Conservation (phyloP, 345 rosid species). For the Lepidium aucheri region DNA sequence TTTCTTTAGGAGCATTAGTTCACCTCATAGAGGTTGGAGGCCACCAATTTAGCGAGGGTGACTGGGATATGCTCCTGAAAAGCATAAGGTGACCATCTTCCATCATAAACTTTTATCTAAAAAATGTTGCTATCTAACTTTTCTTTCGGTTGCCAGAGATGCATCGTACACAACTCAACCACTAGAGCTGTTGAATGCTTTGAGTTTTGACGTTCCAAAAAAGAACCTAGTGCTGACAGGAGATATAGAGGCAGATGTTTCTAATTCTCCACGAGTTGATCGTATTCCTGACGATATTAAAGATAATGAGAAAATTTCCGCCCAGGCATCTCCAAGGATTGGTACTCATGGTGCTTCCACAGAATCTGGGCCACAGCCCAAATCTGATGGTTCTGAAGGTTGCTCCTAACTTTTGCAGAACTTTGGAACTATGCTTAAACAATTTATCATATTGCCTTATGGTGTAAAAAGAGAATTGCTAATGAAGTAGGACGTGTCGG, state of each 20-base stretch:
- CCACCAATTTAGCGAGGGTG: constrained; percentile 87
- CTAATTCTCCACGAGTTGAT: constrained; percentile 34
- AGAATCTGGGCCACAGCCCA: constrained; percentile 31
- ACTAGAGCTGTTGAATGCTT: constrained; percentile 81
- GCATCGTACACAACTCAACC: constrained; percentile 98
- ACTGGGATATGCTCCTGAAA: constrained; percentile 95
- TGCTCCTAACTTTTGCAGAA: not conserved
- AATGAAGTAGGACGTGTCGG: not conserved
- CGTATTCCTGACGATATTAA: constrained; percentile 27
- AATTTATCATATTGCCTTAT: not conserved
- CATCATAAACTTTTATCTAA: not conserved
- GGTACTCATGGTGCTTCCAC: constrained; percentile 29
- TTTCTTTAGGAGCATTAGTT: constrained; percentile 87
- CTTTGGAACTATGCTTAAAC: not conserved
- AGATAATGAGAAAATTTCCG: constrained; percentile 30
- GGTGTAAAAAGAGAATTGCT: not conserved
- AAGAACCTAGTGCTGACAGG: constrained; percentile 29
- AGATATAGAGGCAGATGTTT: constrained; percentile 36
- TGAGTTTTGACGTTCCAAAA: constrained; percentile 49
- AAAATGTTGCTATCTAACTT: constrained; percentile 14
- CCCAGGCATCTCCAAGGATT: constrained; percentile 31
- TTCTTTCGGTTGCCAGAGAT: constrained; percentile 46
- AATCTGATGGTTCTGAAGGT: constrained; percentile 69
- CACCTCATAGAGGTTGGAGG: constrained; percentile 99
- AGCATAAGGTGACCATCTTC: constrained; percentile 69